These are phyloP conservation scores for Gracilaria vermiculophylla DNA, from an alignment of 23 red algal genomes.

Conservation along the genomic window DNA sequence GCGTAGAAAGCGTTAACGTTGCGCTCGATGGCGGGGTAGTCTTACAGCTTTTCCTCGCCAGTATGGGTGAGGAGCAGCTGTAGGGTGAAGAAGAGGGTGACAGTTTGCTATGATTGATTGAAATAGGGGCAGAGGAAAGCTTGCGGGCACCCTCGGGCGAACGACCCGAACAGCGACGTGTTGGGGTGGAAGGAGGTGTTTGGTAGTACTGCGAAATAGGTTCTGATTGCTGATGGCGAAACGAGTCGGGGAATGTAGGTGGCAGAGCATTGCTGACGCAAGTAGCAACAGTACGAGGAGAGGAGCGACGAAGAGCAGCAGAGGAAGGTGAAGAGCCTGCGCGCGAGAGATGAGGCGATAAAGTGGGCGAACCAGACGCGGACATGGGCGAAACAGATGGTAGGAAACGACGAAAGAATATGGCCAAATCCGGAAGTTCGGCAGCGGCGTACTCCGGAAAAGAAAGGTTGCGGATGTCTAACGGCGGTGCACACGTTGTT, in stretches of 20 bases:
- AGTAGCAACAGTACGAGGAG: too few species aligned
- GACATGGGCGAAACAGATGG: constrained; percentile 1
- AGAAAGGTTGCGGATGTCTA: constrained; percentile 11
- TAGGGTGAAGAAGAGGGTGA: background rate
- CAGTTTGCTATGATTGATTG: background rate
- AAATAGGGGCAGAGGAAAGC: background rate
- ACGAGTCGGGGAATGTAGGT: constrained; percentile 1
- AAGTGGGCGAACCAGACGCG: background rate
- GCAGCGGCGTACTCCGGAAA: constrained; percentile 42
- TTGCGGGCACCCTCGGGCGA: background rate
- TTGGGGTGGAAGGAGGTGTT: background rate
- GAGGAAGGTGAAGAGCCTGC: background rate
- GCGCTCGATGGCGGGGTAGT: too few species aligned
- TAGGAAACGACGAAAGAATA: constrained; percentile 28
- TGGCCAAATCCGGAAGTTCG: constrained; percentile 46
- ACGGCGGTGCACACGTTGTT: background rate
- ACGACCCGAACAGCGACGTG: background rate
- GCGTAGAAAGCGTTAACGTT: too few species aligned
- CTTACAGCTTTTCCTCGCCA: background rate
- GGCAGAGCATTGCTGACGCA: background rate
- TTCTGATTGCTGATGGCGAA: background rate
- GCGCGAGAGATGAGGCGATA: background rate
- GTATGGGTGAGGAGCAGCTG: background rate
- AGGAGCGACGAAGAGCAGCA: too few species aligned
- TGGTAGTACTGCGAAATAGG: background rate